phyloP scores from a whole-genome alignment of 768 basidiomycete species.

The Boletellus ananas region DNA sequence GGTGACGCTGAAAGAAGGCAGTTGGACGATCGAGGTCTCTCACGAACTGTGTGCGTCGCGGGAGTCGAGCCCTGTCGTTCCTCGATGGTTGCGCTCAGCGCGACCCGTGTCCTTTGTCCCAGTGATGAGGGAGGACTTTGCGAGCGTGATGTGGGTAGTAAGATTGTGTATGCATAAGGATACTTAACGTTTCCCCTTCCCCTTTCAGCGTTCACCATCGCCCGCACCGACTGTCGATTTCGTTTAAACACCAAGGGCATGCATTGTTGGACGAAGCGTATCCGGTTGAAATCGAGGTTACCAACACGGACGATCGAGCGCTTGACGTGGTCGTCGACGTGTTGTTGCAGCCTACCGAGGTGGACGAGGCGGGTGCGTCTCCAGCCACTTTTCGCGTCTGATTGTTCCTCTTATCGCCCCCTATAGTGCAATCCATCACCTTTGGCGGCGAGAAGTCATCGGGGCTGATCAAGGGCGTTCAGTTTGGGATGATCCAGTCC shows the following conservation, averaged over 20 bases:
- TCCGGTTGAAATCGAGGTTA: constrained; percentile 66
- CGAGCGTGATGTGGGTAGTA: constrained; percentile 41
- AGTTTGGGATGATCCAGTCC: constrained; percentile 48
- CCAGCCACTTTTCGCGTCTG: background rate
- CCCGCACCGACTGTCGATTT: constrained; percentile 54
- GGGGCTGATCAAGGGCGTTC: constrained; percentile 69
- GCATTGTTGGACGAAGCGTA: constrained; percentile 82
- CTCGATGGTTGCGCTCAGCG: constrained; percentile 58
- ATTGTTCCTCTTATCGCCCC: background rate
- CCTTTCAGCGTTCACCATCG: constrained; percentile 54
- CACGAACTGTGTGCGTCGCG: constrained; percentile 42
- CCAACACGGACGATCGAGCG: constrained; percentile 66
- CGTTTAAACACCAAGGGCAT: constrained; percentile 56
- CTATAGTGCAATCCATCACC: constrained; percentile 55
- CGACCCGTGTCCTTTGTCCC: constrained; percentile 52
- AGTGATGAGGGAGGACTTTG: constrained; percentile 43
- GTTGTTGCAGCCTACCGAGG: constrained; percentile 75
- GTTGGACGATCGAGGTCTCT: constrained; percentile 67
- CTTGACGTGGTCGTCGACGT: constrained; percentile 70
- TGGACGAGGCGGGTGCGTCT: constrained; percentile 63
- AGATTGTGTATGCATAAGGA: background rate
- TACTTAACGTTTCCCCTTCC: background rate
- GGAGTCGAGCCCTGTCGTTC: constrained; percentile 26
- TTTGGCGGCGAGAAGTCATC: constrained; percentile 63
- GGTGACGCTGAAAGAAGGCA: constrained; percentile 54